Percentiles rank a stretch among this genome's conserved stretches.
phyloP scores from a whole-genome alignment of 495 filamentous ascomycete species.

The Penicillium lividum region DNA sequence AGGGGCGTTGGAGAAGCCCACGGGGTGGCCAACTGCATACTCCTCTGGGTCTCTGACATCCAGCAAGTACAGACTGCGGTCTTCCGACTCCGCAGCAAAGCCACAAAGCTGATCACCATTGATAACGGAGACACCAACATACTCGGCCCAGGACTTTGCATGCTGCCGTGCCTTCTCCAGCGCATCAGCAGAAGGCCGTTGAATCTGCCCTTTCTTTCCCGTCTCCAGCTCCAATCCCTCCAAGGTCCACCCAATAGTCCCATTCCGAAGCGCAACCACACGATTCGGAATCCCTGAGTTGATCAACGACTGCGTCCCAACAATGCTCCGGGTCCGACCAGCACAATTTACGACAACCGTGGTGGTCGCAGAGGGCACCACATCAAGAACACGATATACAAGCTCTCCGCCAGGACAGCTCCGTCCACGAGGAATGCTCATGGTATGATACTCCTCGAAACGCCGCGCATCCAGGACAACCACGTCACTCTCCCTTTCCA shows the following conservation, averaged over 20 bases:
- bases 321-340: slow-evolving; percentile 30
- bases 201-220: slow-evolving; percentile 11
- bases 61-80: slow-evolving; percentile 23
- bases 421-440: slow-evolving; percentile 30
- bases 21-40: slow-evolving; percentile 21
- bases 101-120: background rate
- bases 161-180: slow-evolving; percentile 15
- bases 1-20: slow-evolving; percentile 27
- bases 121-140: slow-evolving; percentile 18
- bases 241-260: slow-evolving; percentile 32
- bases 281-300: slow-evolving; percentile 26
- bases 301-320: slow-evolving; percentile 28
- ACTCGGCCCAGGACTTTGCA: slow-evolving; percentile 21
- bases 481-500: slow-evolving; percentile 19
- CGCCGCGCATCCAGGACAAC: slow-evolving; percentile 28
- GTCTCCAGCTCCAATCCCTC: slow-evolving; percentile 26
- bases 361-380: slow-evolving; percentile 23
- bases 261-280: slow-evolving; percentile 29
- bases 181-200: slow-evolving; percentile 19
- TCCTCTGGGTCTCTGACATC: slow-evolving; percentile 31
- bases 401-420: slow-evolving; percentile 32
- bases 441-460: slow-evolving; percentile 28
- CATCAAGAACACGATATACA: slow-evolving; percentile 28
- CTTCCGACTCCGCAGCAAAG: slow-evolving; percentile 15
- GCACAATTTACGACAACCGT: slow-evolving; percentile 31